These are phyloP conservation scores for Pouteria glomerata DNA, from an alignment of 148 eudicot species.

Conservation along the genomic window DNA sequence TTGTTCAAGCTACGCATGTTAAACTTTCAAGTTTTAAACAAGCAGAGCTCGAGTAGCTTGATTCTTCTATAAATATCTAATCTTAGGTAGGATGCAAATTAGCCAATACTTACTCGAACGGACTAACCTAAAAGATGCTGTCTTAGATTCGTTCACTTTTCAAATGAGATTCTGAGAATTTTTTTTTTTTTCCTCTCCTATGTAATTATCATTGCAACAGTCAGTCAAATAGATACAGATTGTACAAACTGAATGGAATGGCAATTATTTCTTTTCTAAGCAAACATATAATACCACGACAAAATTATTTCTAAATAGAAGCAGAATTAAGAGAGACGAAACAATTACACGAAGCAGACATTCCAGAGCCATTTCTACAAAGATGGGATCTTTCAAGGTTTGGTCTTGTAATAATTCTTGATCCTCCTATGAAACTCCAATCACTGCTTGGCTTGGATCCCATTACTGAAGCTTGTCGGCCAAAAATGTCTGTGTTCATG, in stretches of 20 bases:
- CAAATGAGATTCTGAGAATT: too few species aligned
- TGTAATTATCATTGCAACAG: not conserved
- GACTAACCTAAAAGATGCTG: too few species aligned
- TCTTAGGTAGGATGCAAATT: too few species aligned
- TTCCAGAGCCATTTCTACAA: constrained; percentile 28
- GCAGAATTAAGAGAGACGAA: constrained; percentile 10
- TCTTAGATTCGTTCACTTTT: too few species aligned
- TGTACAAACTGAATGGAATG: too few species aligned
- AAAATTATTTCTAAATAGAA: not conserved
- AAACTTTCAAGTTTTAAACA: too few species aligned
- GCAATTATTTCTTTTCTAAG: too few species aligned
- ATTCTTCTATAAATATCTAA: too few species aligned
- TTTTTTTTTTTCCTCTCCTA: not conserved
- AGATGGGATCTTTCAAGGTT: constrained; percentile 15
- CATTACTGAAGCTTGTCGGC: constrained; percentile 19
- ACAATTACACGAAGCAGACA: constrained; percentile 58
- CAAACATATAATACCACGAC: not conserved
- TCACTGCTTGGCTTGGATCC: constrained; percentile 23
- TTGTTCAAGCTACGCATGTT: too few species aligned
- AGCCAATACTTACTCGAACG: too few species aligned
- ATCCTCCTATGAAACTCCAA: constrained; percentile 50
- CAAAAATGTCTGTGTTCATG: constrained; percentile 22
- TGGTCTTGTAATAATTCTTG: constrained; percentile 28
- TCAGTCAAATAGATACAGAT: not conserved
- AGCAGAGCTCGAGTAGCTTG: too few species aligned